phyloP scores from a whole-genome alignment of 2,329 filamentous ascomycete species.

The Allantophomopsis cytisporea region DNA sequence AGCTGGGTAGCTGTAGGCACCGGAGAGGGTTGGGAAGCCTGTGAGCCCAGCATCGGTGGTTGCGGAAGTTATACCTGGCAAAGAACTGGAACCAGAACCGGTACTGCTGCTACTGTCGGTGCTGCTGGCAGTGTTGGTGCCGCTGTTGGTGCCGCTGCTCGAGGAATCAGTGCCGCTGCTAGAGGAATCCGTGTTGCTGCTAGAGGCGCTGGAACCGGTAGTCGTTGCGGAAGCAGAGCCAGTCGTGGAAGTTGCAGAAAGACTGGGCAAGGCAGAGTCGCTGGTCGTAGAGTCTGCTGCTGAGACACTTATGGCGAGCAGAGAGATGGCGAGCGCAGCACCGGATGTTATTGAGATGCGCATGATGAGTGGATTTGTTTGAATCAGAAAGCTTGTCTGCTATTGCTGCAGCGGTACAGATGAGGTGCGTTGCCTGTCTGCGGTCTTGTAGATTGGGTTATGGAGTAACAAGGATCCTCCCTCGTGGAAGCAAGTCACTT shows the following conservation, averaged over 20 bases:
- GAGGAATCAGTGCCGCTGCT: slow-evolving; percentile 1
- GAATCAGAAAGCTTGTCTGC: too few species aligned
- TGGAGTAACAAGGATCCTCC: too few species aligned
- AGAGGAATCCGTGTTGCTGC: not conserved
- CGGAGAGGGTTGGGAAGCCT: slow-evolving; percentile 37
- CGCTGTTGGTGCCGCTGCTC: not conserved
- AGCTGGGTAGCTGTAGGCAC: slow-evolving; percentile 50
- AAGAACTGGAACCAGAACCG: not conserved
- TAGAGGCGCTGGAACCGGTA: slow-evolving; percentile 1
- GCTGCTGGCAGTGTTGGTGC: slow-evolving; percentile 4
- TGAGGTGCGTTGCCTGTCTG: too few species aligned
- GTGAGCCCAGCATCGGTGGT: slow-evolving; percentile 1
- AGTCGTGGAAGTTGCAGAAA: slow-evolving; percentile 2
- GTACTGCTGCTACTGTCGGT: slow-evolving; percentile 5
- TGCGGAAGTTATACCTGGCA: slow-evolving; percentile 5
- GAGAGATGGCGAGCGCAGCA: too few species aligned
- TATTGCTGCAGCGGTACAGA: too few species aligned
- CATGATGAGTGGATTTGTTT: too few species aligned
- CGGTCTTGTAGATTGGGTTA: too few species aligned
- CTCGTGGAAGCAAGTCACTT: too few species aligned
- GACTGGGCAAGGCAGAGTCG: slow-evolving; percentile 7
- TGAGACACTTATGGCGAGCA: not conserved
- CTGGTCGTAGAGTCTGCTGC: slow-evolving; percentile 6
- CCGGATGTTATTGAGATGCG: too few species aligned
- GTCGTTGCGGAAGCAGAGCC: not conserved